Base-by-base conservation (phyloP, 2,329 filamentous ascomycete species). In the Cryphonectria nitschkei region DNA sequence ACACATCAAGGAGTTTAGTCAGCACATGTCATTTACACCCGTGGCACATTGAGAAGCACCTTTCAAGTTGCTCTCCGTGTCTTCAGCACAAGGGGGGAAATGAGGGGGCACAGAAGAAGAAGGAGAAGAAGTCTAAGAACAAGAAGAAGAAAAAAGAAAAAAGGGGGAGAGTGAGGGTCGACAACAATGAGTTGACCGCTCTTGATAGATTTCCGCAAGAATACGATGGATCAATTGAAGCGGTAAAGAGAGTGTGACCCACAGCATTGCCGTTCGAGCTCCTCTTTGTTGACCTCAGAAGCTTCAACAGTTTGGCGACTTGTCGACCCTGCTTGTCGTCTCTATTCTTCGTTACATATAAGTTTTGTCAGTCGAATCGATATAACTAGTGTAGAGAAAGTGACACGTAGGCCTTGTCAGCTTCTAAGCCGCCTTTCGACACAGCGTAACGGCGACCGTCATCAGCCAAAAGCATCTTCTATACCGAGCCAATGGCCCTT, bases 181-280 rank as follows among this genome's bases (percentile, higher is more conserved):
- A 67, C 65, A 56, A 62, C 65, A 61, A 67, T 65, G 37, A 39
- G 37, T 64, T 65, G 71, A 70, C 71, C 68, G 68, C 71, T 70
- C 46, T 58, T 41, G 26, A 68, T 63, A 65, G 65, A 56, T 62
- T 69, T 68, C 60, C 14, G 37, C 37, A 58, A 64, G 69, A 65
- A 64, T 9, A 54, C 63, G 62, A 68, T 68, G 56, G 61, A 60
- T 64, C 65, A 56, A 26, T 54, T 29, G 68, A 67, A 71, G 71
- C 71, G 71, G 71, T 72, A 70, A 72, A 64, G 66, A 52, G 32
- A 61, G 39, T 56, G 58, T 63, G 71, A 70, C 69, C 71, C 66
- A 68, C 70, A 69, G 67, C 58, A 39, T 64, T 64, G 26, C 54
- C 61, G 34, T 62, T 61, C 14, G 37, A 43, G n/a, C 52, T 54